Conservation (phyloP, 2,329 filamentous ascomycete species). For the Aspergillus novoparasiticus region DNA sequence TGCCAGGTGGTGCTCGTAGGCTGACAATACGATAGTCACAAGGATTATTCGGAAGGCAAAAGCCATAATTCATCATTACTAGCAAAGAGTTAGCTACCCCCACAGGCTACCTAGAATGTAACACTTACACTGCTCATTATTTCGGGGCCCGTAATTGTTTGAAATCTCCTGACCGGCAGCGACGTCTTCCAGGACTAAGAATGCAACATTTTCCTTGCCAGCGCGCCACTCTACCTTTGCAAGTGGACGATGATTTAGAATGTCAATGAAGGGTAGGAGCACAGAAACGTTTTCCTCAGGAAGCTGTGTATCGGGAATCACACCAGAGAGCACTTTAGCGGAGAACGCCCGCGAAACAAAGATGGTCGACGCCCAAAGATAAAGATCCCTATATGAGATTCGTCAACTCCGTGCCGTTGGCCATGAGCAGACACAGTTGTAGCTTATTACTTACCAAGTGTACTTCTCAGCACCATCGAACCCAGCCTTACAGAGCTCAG, state of each 20-base stretch:
- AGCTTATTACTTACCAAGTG: conserved; percentile 38
- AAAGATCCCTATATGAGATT: conserved; percentile 41
- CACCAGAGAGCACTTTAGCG: conserved; percentile 44
- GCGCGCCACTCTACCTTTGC: conserved; percentile 63
- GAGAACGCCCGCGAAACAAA: conserved; percentile 49
- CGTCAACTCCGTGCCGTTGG: neutral
- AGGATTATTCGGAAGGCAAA: conserved; percentile 46
- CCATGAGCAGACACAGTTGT: neutral
- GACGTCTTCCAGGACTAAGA: conserved; percentile 51
- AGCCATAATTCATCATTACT: conserved; percentile 52
- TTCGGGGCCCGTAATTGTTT: conserved; percentile 77
- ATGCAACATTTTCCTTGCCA: conserved; percentile 39
- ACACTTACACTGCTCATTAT: conserved; percentile 64
- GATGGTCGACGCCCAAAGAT: conserved; percentile 50
- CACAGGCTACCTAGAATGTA: neutral
- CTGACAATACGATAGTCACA: conserved; percentile 48
- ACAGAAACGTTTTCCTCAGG: conserved; percentile 65
- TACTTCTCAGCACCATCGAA: conserved; percentile 36
- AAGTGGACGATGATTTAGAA: conserved; percentile 70
- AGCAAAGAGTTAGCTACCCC: conserved; percentile 2
- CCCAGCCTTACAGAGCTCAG: conserved; percentile 32
- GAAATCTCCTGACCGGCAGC: conserved; percentile 57
- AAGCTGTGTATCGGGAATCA: conserved; percentile 40
- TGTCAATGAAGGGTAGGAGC: conserved; percentile 70
- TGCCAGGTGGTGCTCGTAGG: conserved; percentile 42